Evolutionary conservation across 768 basidiomycete species (phyloP).

Genomic region (Rhodotorula paludigena): DNA sequence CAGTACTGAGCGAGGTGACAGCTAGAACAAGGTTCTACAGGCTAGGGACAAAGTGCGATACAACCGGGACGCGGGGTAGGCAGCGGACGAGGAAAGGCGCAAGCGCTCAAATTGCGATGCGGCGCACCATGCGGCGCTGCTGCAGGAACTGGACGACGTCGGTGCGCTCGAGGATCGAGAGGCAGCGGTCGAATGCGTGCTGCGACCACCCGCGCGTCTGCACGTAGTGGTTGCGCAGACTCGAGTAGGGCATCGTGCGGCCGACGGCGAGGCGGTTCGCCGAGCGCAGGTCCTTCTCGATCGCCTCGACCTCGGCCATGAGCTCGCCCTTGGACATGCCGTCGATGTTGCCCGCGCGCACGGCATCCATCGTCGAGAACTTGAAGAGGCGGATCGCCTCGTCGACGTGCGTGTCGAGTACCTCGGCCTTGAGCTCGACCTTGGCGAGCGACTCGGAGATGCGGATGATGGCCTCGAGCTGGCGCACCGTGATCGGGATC

Average conservation of each 20-base stretch:
- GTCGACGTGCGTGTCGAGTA: slow-evolving; percentile 89
- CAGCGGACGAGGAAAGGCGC: not conserved
- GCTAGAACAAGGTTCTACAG: not conserved
- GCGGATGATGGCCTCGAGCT: slow-evolving; percentile 97
- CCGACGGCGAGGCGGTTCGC: slow-evolving; percentile 78
- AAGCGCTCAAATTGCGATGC: slow-evolving; percentile 30
- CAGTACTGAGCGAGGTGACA: not conserved
- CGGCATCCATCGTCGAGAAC: slow-evolving; percentile 98
- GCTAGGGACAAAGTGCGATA: not conserved
- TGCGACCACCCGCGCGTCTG: slow-evolving; percentile 71
- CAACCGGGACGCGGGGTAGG: not conserved
- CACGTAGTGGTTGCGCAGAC: slow-evolving; percentile 86
- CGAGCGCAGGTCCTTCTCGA: slow-evolving; percentile 53
- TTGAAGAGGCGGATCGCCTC: slow-evolving; percentile 98
- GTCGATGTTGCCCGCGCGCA: slow-evolving; percentile 79
- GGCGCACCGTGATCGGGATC: slow-evolving; percentile 95
- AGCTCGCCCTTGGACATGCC: slow-evolving; percentile 85
- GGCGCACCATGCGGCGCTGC: slow-evolving; percentile 31
- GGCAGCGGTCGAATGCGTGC: slow-evolving; percentile 65
- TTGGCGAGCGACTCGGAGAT: slow-evolving; percentile 97
- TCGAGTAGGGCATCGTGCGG: slow-evolving; percentile 95
- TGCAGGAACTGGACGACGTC: slow-evolving; percentile 76
- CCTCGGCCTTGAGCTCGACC: slow-evolving; percentile 77
- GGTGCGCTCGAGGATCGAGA: slow-evolving; percentile 88
- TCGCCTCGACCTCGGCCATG: slow-evolving; percentile 84